These are phyloP conservation scores for Aspergillus steynii DNA, from an alignment of 495 filamentous ascomycete species.

Conservation along the genomic window DNA sequence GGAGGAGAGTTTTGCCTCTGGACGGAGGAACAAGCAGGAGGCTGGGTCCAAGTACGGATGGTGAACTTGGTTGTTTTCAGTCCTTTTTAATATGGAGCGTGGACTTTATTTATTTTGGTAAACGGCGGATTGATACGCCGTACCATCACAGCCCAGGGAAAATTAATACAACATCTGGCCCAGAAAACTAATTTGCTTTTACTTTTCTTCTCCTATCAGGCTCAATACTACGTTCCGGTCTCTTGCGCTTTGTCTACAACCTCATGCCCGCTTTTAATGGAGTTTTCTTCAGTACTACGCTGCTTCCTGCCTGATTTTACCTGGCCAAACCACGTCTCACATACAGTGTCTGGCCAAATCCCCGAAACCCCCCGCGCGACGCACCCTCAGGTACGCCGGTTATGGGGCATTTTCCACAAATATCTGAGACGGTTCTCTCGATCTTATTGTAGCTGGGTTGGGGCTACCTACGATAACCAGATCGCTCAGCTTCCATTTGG, in stretches of 20 bases:
- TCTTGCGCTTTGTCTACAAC: too few species aligned
- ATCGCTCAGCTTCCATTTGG: constrained; percentile 36
- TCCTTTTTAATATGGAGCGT: constrained; percentile 1
- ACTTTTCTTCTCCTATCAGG: too few species aligned
- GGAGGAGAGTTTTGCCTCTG: constrained; percentile 84
- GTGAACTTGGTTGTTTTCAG: constrained; percentile 32
- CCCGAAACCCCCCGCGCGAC: not conserved
- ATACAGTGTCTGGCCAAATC: not conserved
- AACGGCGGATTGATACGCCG: not conserved
- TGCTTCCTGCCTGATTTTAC: not conserved
- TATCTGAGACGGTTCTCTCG: constrained; percentile 23
- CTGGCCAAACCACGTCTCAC: not conserved
- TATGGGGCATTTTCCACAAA: constrained; percentile 27
- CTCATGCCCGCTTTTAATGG: too few species aligned
- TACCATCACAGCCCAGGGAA: too few species aligned
- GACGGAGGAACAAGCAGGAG: constrained; percentile 71
- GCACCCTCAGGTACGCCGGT: not conserved
- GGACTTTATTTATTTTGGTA: constrained; percentile 5
- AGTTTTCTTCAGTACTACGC: not conserved
- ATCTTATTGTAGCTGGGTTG: constrained; percentile 29
- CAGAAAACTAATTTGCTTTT: too few species aligned
- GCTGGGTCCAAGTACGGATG: constrained; percentile 84
- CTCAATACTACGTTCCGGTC: too few species aligned
- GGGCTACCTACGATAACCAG: constrained; percentile 18
- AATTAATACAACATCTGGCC: too few species aligned